These are phyloP conservation scores for Capronia coronata DNA, from an alignment of 2,329 filamentous ascomycete species.

Conservation along the genomic window DNA sequence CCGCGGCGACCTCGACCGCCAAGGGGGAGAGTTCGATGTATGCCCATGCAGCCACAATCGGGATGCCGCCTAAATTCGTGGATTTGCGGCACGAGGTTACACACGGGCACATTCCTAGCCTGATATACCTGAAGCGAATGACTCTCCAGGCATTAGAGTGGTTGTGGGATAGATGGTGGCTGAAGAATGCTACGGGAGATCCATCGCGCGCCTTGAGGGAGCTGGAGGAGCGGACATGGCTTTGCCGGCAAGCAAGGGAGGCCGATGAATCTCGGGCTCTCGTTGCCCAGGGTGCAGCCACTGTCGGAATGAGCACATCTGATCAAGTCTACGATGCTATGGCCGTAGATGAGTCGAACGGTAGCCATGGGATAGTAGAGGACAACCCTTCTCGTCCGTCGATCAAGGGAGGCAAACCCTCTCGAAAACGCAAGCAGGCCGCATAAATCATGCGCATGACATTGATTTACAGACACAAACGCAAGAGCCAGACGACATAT, in stretches of 20 bases:
- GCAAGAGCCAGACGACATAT: no score
- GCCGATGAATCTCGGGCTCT: not conserved
- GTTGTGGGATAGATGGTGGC: slow-evolving; percentile 57
- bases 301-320: not conserved
- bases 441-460: no score
- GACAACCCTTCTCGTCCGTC: no score
- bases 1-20: slow-evolving; percentile 1
- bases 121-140: slow-evolving; percentile 60
- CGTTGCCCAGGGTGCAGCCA: not conserved
- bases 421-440: no score
- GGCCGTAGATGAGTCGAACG: no score
- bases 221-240: slow-evolving; percentile 13
- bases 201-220: slow-evolving; percentile 17
- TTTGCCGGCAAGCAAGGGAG: slow-evolving; percentile 10
- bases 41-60: slow-evolving; percentile 25
- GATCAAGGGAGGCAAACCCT: no score
- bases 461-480: no score
- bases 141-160: slow-evolving; percentile 61
- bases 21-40: slow-evolving; percentile 28
- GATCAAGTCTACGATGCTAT: not conserved
- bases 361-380: no score
- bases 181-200: slow-evolving; percentile 22
- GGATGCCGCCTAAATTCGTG: slow-evolving; percentile 57
- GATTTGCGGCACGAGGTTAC: slow-evolving; percentile 76
- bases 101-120: slow-evolving; percentile 68